Evolutionary conservation across 345 rosid genomes (phyloP).

Genomic region (Salix koriyanagi): DNA sequence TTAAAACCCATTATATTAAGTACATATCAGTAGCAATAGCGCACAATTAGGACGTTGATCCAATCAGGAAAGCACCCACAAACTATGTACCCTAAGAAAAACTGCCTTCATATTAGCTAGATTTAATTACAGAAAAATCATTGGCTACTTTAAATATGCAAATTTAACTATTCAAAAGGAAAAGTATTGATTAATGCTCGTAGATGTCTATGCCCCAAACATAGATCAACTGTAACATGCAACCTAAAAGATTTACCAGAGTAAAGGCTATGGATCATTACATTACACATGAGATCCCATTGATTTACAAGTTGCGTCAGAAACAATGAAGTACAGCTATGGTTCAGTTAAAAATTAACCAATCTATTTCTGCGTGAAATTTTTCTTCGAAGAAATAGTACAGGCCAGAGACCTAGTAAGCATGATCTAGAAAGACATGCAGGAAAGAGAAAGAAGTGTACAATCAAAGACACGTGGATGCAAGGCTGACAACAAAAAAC

Average conservation of each 20-base stretch:
- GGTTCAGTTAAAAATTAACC: not conserved
- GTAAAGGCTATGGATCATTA: not conserved
- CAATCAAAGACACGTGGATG: not conserved
- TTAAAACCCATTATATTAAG: not conserved
- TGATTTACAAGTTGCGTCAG: not conserved
- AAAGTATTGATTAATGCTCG: not conserved
- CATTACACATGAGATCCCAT: not conserved
- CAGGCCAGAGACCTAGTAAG: not conserved
- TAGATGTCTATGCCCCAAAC: not conserved
- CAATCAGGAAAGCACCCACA: not conserved
- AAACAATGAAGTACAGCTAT: not conserved
- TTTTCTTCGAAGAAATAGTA: not conserved
- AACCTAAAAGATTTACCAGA: not conserved
- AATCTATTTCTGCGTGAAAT: not conserved
- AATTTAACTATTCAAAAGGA: not conserved
- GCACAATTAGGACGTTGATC: not conserved
- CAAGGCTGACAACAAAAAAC: not conserved
- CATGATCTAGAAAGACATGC: not conserved
- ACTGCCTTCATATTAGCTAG: not conserved
- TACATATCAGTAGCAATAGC: not conserved
- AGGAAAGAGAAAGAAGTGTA: not conserved
- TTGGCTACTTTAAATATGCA: not conserved
- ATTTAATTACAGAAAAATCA: not conserved
- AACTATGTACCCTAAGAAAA: not conserved
- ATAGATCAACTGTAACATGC: not conserved